phyloP scores from a whole-genome alignment of 148 eudicot species.

The Fagopyrum tataricum region DNA sequence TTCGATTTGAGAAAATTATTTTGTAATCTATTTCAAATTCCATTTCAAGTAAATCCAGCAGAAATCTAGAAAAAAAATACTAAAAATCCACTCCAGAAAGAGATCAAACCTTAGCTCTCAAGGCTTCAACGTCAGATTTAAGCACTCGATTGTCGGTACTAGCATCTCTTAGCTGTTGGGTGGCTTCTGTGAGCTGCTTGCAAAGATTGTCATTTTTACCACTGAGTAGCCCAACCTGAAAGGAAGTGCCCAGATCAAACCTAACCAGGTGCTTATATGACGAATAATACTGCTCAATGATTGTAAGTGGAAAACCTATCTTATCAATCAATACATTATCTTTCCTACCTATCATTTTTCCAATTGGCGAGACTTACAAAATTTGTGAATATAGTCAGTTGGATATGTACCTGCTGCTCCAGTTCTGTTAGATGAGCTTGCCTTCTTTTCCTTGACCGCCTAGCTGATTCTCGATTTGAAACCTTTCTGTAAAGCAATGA shows the following conservation, averaged over 20 bases:
- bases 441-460: conserved; percentile 73
- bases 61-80: neutral
- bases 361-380: neutral
- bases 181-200: conserved; percentile 68
- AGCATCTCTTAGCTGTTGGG: conserved; percentile 76
- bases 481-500: conserved; percentile 47
- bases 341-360: neutral
- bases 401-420: conserved; percentile 56
- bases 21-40: neutral
- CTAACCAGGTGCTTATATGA: neutral
- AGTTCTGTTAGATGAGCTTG: conserved; percentile 77
- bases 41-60: neutral
- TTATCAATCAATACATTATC: neutral
- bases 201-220: conserved; percentile 59
- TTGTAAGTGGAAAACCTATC: neutral
- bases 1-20: neutral
- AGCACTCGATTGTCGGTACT: conserved; percentile 82
- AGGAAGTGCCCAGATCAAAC: neutral
- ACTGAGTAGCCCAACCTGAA: conserved; percentile 66
- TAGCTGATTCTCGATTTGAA: conserved; percentile 91
- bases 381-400: neutral
- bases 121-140: conserved; percentile 86
- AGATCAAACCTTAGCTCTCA: conserved; percentile 81
- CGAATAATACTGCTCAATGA: neutral
- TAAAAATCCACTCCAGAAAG: neutral